Evolutionary conservation across 768 basidiomycete genomes (phyloP), one percentile per base, ranked within the genome.

Genomic region (Podaxis sp.): DNA sequence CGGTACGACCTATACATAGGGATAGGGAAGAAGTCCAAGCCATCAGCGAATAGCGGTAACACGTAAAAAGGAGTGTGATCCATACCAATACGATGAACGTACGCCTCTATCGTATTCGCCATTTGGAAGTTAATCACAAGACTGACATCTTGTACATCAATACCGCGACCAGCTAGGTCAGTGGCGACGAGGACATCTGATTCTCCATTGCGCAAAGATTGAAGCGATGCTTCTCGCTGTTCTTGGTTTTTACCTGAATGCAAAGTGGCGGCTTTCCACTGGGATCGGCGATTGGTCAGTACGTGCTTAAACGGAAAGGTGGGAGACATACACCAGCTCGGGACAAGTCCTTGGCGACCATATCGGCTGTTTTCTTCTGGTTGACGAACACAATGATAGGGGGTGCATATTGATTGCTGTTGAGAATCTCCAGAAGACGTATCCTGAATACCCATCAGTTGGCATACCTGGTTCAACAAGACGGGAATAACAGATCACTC

Each of bases 341-440:
- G 54, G 89, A 88, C 2, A 99, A 80, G 71, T 98, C 96, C 73
- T 96, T 96, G 41, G 94, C 90, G 37, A 99, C 94, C 89, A 95
- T 93, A 73, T 99, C 97, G 55, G 96, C 96, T 12, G 94, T 96
- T 82, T 98, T 97, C 82, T 99, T 99, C 76, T 98, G 96, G 74
- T 98, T 98, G 80, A 98, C 96, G 76, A 98, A 99, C 19, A 95
- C 92, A 66, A 99, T 99, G 68, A 99, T 98, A 4, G 97, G 97
- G 17, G 97, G 86, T 38, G 87, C 75, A 73, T 87, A 94, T 64
- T 84, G 80, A 46, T 87, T 89, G 65, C 88, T 89, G 79, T 96
- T 94, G 75, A 99, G 87, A 66, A 98, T 93, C 72, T 98, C 96
- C 70, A 97, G 77, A 71, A 98, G 73, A 52, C 87, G 84, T 65